These are phyloP conservation scores for Coffea canephora DNA, from an alignment of 257 asterid genomes.

Conservation along the genomic window DNA sequence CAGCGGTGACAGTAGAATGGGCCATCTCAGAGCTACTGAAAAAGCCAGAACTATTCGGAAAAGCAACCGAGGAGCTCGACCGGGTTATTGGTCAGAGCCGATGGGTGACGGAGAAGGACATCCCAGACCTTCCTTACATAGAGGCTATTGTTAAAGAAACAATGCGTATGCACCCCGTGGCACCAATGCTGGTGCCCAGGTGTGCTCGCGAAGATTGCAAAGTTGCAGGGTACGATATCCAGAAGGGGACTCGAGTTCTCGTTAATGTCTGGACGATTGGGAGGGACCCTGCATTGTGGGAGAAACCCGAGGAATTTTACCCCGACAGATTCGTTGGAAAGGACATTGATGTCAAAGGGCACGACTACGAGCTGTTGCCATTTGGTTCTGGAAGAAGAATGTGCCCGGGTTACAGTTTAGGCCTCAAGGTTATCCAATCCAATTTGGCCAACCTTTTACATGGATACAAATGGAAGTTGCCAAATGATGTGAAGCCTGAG, in stretches of 20 bases:
- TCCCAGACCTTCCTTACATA: slow-evolving; percentile 33
- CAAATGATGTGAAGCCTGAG: slow-evolving; percentile 21
- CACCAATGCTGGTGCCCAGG: slow-evolving; percentile 72
- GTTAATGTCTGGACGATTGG: slow-evolving; percentile 39
- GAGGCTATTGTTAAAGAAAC: slow-evolving; percentile 42
- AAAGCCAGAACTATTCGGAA: slow-evolving; percentile 52
- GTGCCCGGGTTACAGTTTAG: slow-evolving; percentile 45
- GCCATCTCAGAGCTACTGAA: slow-evolving; percentile 76
- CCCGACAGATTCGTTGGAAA: slow-evolving; percentile 39
- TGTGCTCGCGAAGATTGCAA: slow-evolving; percentile 51
- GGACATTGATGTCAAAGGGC: slow-evolving; percentile 36
- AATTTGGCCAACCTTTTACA: slow-evolving; percentile 43
- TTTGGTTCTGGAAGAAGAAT: slow-evolving; percentile 51
- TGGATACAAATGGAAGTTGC: slow-evolving; percentile 41
- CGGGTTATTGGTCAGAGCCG: slow-evolving; percentile 49
- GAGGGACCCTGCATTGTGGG: slow-evolving; percentile 42
- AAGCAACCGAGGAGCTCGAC: slow-evolving; percentile 70
- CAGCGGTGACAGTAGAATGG: slow-evolving; percentile 87
- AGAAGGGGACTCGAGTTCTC: slow-evolving; percentile 31
- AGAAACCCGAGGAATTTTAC: slow-evolving; percentile 35
- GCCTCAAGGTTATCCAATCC: slow-evolving; percentile 41
- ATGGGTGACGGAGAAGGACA: slow-evolving; percentile 50
- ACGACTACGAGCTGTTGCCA: slow-evolving; percentile 36
- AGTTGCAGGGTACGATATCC: slow-evolving; percentile 43
- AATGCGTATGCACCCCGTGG: slow-evolving; percentile 48